Evolutionary conservation across 371 early-diverging fungal genomes (phyloP).

Genomic region (Dinochytrium kinnereticum): DNA sequence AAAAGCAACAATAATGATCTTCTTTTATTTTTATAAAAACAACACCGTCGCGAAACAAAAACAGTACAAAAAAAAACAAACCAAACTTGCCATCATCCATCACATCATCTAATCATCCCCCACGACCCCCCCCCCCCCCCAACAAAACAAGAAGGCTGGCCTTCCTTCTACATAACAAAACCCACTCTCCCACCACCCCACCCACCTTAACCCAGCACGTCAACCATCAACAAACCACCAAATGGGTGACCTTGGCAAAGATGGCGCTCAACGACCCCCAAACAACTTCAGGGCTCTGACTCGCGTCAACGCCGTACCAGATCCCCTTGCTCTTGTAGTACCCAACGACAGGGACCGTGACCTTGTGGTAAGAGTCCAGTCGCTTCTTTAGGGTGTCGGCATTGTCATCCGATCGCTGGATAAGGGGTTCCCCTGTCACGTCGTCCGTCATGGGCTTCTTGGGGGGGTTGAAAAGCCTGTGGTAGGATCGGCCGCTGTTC

Average conservation of each 20-base stretch:
- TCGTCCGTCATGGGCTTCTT: slow-evolving; percentile 92
- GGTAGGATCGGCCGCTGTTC: slow-evolving; percentile 96
- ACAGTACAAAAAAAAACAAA: too few relatives aligned
- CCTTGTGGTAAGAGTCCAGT: slow-evolving; percentile 91
- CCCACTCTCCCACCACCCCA: not conserved
- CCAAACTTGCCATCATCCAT: not conserved
- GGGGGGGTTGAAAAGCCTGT: slow-evolving; percentile 94
- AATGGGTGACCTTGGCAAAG: slow-evolving; percentile 56
- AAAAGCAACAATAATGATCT: too few relatives aligned
- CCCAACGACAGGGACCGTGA: slow-evolving; percentile 95
- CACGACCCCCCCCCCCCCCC: too few relatives aligned
- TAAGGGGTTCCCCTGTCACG: slow-evolving; percentile 94
- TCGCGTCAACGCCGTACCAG: slow-evolving; percentile 91
- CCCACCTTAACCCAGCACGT: not conserved
- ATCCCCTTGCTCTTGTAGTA: slow-evolving; percentile 96
- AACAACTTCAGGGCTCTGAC: slow-evolving; percentile 86
- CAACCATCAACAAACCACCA: not conserved
- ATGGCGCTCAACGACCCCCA: slow-evolving; percentile 92
- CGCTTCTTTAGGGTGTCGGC: slow-evolving; percentile 93
- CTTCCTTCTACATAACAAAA: too few relatives aligned
- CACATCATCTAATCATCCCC: not conserved
- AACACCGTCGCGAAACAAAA: too few relatives aligned
- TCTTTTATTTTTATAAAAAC: too few relatives aligned
- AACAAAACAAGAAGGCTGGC: too few relatives aligned
- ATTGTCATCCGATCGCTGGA: slow-evolving; percentile 98